Base-by-base conservation (phyloP, 495 filamentous ascomycete species). In the Evernia prunastri region DNA sequence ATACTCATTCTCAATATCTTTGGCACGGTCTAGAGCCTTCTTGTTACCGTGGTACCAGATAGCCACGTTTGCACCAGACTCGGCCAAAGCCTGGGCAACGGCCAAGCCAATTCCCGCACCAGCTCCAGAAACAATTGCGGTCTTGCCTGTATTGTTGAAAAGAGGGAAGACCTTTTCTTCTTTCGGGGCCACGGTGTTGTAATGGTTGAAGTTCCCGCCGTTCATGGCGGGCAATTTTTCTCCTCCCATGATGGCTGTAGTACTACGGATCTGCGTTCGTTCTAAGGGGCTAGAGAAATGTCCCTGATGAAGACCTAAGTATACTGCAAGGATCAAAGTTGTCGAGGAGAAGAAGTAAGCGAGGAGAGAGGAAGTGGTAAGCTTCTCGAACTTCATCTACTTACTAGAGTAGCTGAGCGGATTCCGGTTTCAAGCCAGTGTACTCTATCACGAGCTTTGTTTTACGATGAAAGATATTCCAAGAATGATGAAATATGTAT, bases 1-100 rank as follows among this genome's bases (percentile, higher is more conserved):
- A 68, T 87, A 94, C 45, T 81, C 82, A 68, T 84, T 76, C 68
- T 86, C 88, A 61, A 95, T 88, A 56, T 88, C 85, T 25, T 79
- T 80, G 4, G 92, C 91, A n/a, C 84, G 78, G 53, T 87, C 82
- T 47, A 85, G 64, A 11, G 87, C 86, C 66, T 88, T 86, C 69
- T 82, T 80, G 76, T 94, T 92, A 72, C 79, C 84, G 71, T 91
- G 90, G 69, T 91, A 96, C 87, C 89, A 93, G 37, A 96, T 84
- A 5, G 89, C 91, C 49, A 96, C 88, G 67, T 96, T 91, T 42
- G 91, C 90, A 43, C 91, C 92, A 29, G 89, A 87, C 70, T 96
- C 92, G 13, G 91, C 91, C 35, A 87, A 74, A 25, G 81, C 89
- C 43, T 91, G 78, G n/a, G 88, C 89, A 25, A 94, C 84, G 12